Conservation (phyloP, 192 early-diverging fungal species). For the Dissophora globulifera region DNA sequence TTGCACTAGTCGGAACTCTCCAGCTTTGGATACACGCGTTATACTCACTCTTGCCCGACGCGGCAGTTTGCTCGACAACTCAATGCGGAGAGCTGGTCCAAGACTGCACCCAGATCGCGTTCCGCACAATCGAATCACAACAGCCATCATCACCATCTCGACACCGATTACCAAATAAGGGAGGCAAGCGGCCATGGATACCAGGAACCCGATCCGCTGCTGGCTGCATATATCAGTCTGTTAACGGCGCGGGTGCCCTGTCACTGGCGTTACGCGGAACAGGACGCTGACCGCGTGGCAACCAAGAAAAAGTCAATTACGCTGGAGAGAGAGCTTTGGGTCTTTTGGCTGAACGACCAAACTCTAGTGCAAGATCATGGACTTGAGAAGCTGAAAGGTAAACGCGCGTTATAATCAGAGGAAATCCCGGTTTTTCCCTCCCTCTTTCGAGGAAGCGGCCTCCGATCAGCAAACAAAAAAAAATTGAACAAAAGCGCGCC, state of each 20-base stretch:
- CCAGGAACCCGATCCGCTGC: slow-evolving; percentile 37
- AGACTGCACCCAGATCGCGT: slow-evolving; percentile 7
- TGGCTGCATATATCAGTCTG: slow-evolving; percentile 32
- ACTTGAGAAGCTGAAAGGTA: slow-evolving; percentile 37
- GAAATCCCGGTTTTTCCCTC: too few species aligned
- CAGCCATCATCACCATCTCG: neutral
- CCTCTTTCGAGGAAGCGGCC: too few species aligned
- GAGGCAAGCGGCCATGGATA: neutral
- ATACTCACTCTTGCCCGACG: slow-evolving; percentile 26
- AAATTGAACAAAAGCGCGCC: too few species aligned
- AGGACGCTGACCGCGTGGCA: neutral
- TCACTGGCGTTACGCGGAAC: slow-evolving; percentile 35
- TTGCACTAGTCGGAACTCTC: slow-evolving; percentile 52
- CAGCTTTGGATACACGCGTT: slow-evolving; percentile 51
- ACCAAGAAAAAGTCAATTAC: slow-evolving; percentile 5
- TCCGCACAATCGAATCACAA: slow-evolving; percentile 1
- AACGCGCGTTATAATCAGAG: neutral
- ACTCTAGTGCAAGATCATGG: slow-evolving; percentile 38
- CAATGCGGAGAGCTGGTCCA: slow-evolving; percentile 22
- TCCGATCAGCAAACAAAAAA: too few species aligned
- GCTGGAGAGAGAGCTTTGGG: slow-evolving; percentile 36
- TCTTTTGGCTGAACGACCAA: slow-evolving; percentile 46
- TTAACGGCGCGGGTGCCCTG: slow-evolving; percentile 40
- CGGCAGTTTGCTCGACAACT: slow-evolving; percentile 33
- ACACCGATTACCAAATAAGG: neutral